Percentiles rank a stretch among this genome's conserved stretches.
Conservation (phyloP, 1,284 basidiomycete species). For the Ceraceosorus bombacis region DNA sequence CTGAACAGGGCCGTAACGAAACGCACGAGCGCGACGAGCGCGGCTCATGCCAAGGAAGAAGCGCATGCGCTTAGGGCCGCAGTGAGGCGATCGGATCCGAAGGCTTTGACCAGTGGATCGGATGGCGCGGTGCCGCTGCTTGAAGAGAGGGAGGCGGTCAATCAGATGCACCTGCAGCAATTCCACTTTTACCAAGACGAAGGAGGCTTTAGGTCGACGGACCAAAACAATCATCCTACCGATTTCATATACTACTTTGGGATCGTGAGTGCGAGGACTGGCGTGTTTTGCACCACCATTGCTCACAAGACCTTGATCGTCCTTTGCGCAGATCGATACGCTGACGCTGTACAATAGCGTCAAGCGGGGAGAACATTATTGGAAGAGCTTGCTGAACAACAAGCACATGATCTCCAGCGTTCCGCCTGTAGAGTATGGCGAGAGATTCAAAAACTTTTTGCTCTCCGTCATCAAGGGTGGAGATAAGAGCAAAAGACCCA, state of each 20-base stretch:
- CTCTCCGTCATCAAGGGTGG: conserved; percentile 11
- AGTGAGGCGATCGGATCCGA: conserved; percentile 72
- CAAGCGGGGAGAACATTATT: conserved; percentile 81
- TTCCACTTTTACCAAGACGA: conserved; percentile 97
- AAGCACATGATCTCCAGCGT: conserved; percentile 13
- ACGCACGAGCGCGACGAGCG: conserved; percentile 45
- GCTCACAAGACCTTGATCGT: neutral
- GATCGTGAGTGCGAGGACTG: conserved; percentile 13
- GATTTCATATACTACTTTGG: conserved; percentile 76
- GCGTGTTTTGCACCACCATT: no score
- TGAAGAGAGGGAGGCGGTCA: conserved; percentile 60
- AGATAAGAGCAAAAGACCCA: conserved; percentile 9
- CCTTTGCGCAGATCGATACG: conserved; percentile 31
- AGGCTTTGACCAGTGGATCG: conserved; percentile 58
- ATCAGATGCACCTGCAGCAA: conserved; percentile 88
- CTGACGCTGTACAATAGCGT: conserved; percentile 68
- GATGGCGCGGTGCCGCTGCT: conserved; percentile 53
- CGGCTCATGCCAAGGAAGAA: conserved; percentile 59
- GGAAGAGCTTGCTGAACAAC: conserved; percentile 69
- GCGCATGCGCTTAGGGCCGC: conserved; percentile 57
- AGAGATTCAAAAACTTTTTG: conserved; percentile 12
- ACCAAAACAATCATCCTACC: conserved; percentile 67
- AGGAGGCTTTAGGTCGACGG: conserved; percentile 81
- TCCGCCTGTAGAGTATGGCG: conserved; percentile 9
- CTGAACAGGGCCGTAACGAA: conserved; percentile 3